Evolutionary conservation across 306 rosid genomes (phyloP), one percentile per base, ranked within the genome.

Genomic region (Aeschynomene evenia): DNA sequence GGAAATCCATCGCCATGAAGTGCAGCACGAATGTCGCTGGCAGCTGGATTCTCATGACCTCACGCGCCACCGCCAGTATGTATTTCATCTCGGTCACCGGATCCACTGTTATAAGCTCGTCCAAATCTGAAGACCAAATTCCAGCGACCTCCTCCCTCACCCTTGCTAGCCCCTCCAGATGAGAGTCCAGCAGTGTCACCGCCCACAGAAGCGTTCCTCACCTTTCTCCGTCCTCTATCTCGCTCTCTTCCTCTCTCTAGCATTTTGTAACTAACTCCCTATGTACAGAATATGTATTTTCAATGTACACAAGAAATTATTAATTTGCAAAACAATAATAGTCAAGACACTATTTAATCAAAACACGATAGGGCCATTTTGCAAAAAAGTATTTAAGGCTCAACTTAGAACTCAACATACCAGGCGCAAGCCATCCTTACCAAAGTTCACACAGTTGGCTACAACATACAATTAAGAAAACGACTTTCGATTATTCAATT

Each of bases 51-150:
- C 98, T 73, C 59, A 94, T 37, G 0, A 94, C 95, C 85, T 94
- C 98, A 63, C 92, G 98, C 23, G 97, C 98, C 68, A 94, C 98
- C 6, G 96, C 87, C 3, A 82, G 90, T 0, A 96, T 94, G 76
- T 94, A 94, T 78, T 28, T 88, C 95, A 94, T 84, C 15, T 71
- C 78, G 45, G 76, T 14, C 3, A 94, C 70, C 72, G 79, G 86
- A 9, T 88, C 98, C 1, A 77, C 56, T 0, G 92, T 81, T 14
- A 94, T 88, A 18, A 83, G 72, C 2, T 39, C 14, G 15, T 90
- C 62, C 0, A 84, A 85, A 43, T 85, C 95, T 53, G 89, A 88
- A 11, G 84, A 64, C 99, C 99, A 94, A 6, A 83, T 59, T 0
- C 74, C 66, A 0, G 71, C 55, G 0, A 94, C 96, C 12, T 91